These are phyloP conservation scores for Scalesia atractyloides DNA, from an alignment of 129 eudicot species.

Conservation along the genomic window DNA sequence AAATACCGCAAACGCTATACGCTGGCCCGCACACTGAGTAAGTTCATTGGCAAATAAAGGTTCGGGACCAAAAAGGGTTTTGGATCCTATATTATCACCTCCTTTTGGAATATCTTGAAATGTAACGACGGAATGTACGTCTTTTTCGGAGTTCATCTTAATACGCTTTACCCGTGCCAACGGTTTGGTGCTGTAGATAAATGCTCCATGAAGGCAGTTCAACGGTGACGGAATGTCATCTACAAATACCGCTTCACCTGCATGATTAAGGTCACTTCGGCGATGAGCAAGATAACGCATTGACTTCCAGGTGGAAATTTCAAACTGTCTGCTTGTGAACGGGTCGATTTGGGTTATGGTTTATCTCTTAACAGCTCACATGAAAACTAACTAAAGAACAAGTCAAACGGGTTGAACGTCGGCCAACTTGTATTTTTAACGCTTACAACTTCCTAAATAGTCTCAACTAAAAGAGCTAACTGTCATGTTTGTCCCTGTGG, in stretches of 20 bases:
- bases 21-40: constrained; percentile 74
- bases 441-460: neutral
- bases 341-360: neutral
- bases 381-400: neutral
- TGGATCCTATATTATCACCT: constrained; percentile 72
- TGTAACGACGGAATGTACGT: constrained; percentile 49
- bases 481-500: too few species aligned
- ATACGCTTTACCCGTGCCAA: constrained; percentile 68
- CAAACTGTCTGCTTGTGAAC: neutral
- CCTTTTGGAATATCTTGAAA: constrained; percentile 69
- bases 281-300: neutral
- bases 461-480: neutral
- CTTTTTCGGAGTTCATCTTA: constrained; percentile 42
- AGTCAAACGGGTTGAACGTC: neutral
- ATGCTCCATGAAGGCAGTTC: constrained; percentile 77
- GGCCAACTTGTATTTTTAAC: neutral
- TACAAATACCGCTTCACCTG: constrained; percentile 87
- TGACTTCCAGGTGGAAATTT: neutral
- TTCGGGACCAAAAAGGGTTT: constrained; percentile 56
- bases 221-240: constrained; percentile 87
- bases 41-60: constrained; percentile 74
- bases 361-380: neutral
- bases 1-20: constrained; percentile 76
- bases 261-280: constrained; percentile 13
- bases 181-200: constrained; percentile 74